Base-by-base conservation (phyloP, 306 rosid species). In the Echinosophora koreensis region DNA sequence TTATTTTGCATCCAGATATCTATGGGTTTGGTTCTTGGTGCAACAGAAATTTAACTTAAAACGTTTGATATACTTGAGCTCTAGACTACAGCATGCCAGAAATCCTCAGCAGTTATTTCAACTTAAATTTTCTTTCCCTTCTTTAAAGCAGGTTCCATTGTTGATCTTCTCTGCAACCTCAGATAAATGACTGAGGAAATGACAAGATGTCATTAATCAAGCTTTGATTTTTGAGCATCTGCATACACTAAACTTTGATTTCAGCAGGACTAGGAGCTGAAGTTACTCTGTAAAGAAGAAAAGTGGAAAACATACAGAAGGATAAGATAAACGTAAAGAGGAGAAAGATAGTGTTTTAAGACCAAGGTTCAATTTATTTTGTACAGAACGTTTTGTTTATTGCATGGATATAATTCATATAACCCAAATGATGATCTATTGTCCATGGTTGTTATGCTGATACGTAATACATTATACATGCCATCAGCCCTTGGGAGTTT, bases 231-330 rank as follows among this genome's bases (percentile, higher is more conserved):
- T 69, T 77, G 32, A 38, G 64, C 78, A 73, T 79, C 87, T 79
- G 72, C 77, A 46, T 71, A 76, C 70, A 77, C 41, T 56, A 66
- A 42, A 32, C 42, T 16, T 0, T 17, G 82, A 65, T 70, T 82
- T 87, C 83, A 71, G 52, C 84, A 58, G 81, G 81, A 57, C 77
- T 86, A 79, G 86, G 74, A 62, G 83, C 74, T 72, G 87, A 80
- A 82, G 69, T 86, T 80, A 62, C 83, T 81, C 82, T 85, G 84
- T 85, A 86, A 83, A 90, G 85, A 87, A 76, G 87, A 81, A 69
- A 73, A 49, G 52, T 71, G 82, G 62, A 56, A 63, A 74, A 72
- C 79, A 72, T 83, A 88, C 83, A 85, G 84, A 64, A 83, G 88
- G 78, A 69, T 77, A 74, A 83, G 82, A 54, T 73, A 62, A 73